Evolutionary conservation across 1,284 basidiomycete species (phyloP).

Genomic region (Gomphus bonarii): DNA sequence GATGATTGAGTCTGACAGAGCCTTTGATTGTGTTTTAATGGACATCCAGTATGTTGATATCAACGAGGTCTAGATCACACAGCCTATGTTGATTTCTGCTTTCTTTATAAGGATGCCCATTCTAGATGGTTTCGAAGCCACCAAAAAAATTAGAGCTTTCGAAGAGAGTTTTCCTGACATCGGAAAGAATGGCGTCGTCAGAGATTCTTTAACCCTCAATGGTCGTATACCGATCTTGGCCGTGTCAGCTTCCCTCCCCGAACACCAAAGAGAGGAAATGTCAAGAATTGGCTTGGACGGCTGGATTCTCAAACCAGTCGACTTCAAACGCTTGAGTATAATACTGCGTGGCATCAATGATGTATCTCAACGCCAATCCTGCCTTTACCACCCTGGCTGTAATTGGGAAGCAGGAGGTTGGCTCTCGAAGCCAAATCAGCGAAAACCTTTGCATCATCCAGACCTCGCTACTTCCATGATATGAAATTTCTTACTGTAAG

Average conservation of each 20-base stretch:
- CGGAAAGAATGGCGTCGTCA: conserved; percentile 16
- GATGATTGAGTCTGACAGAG: conserved; percentile 44
- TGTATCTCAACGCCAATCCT: conserved; percentile 35
- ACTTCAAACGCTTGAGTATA: conserved; percentile 59
- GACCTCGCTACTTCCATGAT: neutral
- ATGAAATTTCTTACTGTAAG: neutral
- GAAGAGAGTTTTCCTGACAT: conserved; percentile 27
- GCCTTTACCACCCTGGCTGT: conserved; percentile 49
- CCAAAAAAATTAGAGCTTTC: conserved; percentile 54
- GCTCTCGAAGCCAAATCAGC: conserved; percentile 23
- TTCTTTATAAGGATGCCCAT: conserved; percentile 56
- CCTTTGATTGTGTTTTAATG: conserved; percentile 75
- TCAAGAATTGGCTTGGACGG: conserved; percentile 63
- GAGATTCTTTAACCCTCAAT: conserved; percentile 44
- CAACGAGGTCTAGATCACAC: neutral
- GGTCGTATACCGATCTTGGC: conserved; percentile 75
- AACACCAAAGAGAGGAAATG: conserved; percentile 53
- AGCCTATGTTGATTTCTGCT: neutral
- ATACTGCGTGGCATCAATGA: conserved; percentile 56
- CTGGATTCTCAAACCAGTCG: conserved; percentile 82
- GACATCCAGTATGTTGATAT: conserved; percentile 60
- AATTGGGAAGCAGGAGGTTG: conserved; percentile 71
- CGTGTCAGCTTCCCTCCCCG: conserved; percentile 69
- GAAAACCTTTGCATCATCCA: neutral
- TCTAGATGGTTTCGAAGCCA: conserved; percentile 68